phyloP scores from a whole-genome alignment of 225 moss, liverwort and hornwort species.

The Bryoerythrophyllum caledonicum region DNA sequence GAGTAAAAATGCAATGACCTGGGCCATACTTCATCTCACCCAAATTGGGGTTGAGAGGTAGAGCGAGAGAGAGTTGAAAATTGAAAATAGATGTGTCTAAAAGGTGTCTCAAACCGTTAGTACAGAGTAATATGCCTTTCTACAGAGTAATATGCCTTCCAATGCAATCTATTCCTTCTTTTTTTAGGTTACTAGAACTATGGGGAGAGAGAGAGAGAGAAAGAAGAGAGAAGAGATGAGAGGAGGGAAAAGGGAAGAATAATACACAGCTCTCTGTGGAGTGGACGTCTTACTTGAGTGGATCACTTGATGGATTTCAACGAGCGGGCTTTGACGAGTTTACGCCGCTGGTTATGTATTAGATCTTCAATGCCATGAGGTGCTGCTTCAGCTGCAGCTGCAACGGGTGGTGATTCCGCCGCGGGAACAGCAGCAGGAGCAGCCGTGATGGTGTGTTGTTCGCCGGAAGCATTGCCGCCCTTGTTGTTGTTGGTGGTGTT shows the following conservation, averaged over 20 bases:
- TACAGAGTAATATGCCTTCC: neutral
- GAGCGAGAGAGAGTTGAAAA: neutral
- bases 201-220: no score
- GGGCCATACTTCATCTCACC: slow-evolving; percentile 10
- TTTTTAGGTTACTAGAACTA: neutral
- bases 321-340: slow-evolving; percentile 55
- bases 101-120: slow-evolving; percentile 11
- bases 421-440: neutral
- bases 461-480: slow-evolving; percentile 22
- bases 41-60: neutral
- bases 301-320: slow-evolving; percentile 58
- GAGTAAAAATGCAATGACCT: neutral
- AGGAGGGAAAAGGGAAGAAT: neutral
- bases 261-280: neutral
- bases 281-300: neutral
- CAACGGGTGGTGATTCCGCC: slow-evolving; percentile 21
- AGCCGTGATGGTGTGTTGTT: slow-evolving; percentile 22
- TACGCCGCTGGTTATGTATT: slow-evolving; percentile 49
- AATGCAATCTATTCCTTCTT: no score
- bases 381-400: slow-evolving; percentile 3
- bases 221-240: neutral
- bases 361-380: slow-evolving; percentile 50
- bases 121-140: neutral
- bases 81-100: neutral
- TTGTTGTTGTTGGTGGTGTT: neutral